A percentile compares a stretch with the other conserved stretches of the same genome.
Evolutionary conservation across 2,329 filamentous ascomycete species (phyloP).

Genomic region (Trichocomaceae sp.): DNA sequence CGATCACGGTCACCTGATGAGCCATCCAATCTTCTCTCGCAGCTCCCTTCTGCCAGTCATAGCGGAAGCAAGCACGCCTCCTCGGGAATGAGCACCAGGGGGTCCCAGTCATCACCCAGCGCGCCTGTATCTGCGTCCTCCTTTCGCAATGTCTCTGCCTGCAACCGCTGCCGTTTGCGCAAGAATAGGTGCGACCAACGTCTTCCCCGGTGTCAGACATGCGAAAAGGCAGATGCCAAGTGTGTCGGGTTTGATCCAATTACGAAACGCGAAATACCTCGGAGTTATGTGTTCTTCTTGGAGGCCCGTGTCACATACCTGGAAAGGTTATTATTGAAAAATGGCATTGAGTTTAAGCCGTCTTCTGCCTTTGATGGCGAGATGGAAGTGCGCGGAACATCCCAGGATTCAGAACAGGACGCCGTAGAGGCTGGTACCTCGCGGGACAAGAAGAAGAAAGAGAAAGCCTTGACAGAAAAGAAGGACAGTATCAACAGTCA

Average conservation of each 20-base stretch:
- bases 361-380: constrained; percentile 57
- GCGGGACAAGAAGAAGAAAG: constrained; percentile 17
- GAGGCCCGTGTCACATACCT: constrained; percentile 80
- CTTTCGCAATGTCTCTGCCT: constrained; percentile 86
- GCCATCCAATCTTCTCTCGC: constrained; percentile 15
- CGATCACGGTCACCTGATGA: constrained; percentile 29
- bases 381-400: constrained; percentile 8
- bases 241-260: constrained; percentile 97
- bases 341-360: constrained; percentile 65
- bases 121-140: constrained; percentile 37
- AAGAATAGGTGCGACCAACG: constrained; percentile 96
- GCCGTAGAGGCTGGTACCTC: neutral
- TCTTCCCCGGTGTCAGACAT: constrained; percentile 81
- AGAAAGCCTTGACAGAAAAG: constrained; percentile 10
- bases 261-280: constrained; percentile 88
- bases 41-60: constrained; percentile 4
- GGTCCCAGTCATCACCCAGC: constrained; percentile 17
- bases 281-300: constrained; percentile 89
- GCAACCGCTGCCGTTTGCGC: constrained; percentile 81
- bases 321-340: constrained; percentile 64
- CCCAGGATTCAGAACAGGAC: constrained; percentile 27
- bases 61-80: neutral
- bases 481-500: constrained; percentile 12
- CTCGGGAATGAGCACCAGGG: constrained; percentile 17
- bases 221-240: constrained; percentile 83